phyloP scores from a whole-genome alignment of 345 rosid genomes.

The Murraya koenigii region DNA sequence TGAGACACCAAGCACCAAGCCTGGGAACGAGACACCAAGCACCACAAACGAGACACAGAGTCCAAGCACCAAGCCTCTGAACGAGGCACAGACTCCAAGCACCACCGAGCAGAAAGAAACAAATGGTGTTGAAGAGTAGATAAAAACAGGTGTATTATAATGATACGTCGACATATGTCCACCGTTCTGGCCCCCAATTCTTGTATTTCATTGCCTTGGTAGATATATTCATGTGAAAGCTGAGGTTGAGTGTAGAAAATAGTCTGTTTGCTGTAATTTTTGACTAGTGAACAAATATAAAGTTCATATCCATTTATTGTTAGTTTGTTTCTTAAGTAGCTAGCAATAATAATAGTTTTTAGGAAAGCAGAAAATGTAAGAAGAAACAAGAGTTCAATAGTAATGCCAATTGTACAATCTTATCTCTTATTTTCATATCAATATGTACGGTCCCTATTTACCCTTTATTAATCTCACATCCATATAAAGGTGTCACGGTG shows the following conservation, averaged over 20 bases:
- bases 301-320: constrained; percentile 31
- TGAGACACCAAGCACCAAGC: constrained; percentile 34
- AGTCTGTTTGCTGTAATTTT: constrained; percentile 15
- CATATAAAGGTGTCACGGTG: too few species aligned
- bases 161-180: background rate
- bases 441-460: too few species aligned
- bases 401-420: constrained; percentile 26
- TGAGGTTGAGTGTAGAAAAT: constrained; percentile 10
- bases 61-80: constrained; percentile 20
- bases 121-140: constrained; percentile 32
- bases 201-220: constrained; percentile 10
- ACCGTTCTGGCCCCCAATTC: constrained; percentile 9
- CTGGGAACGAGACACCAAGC: constrained; percentile 34
- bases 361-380: constrained; percentile 25
- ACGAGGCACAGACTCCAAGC: constrained; percentile 26
- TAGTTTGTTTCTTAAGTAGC: constrained; percentile 30
- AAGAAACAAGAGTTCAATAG: constrained; percentile 7
- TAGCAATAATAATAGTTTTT: constrained; percentile 15
- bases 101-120: constrained; percentile 29
- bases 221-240: constrained; percentile 25
- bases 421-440: background rate
- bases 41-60: constrained; percentile 32
- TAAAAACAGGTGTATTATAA: constrained; percentile 6
- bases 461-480: too few species aligned
- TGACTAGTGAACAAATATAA: constrained; percentile 18